phyloP scores from a whole-genome alignment of 176 grass and related monocot genomes.

The Puccinellia tenuiflora region DNA sequence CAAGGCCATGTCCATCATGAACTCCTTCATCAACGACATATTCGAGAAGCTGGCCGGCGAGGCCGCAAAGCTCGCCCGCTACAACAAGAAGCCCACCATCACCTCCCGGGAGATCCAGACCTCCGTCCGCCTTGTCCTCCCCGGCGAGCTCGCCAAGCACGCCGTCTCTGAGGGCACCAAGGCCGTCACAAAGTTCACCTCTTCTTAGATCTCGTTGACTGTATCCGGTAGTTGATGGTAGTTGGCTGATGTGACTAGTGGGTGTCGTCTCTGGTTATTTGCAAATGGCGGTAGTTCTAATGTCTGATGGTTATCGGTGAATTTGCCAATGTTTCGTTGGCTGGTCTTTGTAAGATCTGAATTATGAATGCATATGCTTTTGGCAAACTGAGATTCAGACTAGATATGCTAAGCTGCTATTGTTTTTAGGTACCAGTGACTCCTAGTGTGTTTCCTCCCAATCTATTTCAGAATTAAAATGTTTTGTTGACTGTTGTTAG shows the following conservation, averaged over 20 bases:
- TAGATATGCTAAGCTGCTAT: not conserved
- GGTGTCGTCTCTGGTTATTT: not conserved
- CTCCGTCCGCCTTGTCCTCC: constrained; percentile 62
- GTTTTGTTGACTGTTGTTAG: not conserved
- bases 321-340: not conserved
- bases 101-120: constrained; percentile 60
- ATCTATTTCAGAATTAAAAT: not conserved
- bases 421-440: not conserved
- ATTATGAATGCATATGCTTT: not conserved
- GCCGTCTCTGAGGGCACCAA: constrained; percentile 62
- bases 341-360: not conserved
- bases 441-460: not conserved
- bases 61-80: constrained; percentile 34
- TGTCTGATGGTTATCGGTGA: not conserved
- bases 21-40: constrained; percentile 90
- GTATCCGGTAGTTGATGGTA: not conserved
- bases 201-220: not conserved
- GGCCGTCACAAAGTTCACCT: constrained; percentile 61
- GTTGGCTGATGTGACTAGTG: not conserved
- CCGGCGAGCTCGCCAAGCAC: constrained; percentile 65
- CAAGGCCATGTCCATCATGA: constrained; percentile 98
- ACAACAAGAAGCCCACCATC: constrained; percentile 72
- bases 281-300: not conserved
- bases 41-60: constrained; percentile 67
- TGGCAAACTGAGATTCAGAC: not conserved